Evolutionary conservation across 2,329 filamentous ascomycete genomes (phyloP), one percentile per base, ranked within the genome.

Genomic region (Aotearoamyces nothofagi): DNA sequence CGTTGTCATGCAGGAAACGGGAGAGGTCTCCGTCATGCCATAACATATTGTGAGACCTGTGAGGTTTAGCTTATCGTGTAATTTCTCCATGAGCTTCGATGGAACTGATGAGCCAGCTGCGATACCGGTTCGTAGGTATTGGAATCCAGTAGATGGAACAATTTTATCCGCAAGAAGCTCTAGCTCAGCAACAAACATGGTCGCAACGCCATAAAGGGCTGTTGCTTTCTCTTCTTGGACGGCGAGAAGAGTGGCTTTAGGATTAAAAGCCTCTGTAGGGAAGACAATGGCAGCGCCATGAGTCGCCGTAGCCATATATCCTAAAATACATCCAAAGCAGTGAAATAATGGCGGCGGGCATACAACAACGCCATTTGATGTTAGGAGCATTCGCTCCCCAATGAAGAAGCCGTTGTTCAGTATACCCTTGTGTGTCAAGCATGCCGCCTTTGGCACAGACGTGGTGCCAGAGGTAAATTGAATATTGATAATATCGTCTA

Each of bases 391-490:
- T 24, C 86, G 68, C 42, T 76, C 59, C 0, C 80, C 90, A 40
- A 96, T 92, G 31, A 84, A 70, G 15, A 67, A 63, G 17, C 86
- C 90, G 48, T 96, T 96, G 55, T 96, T 98, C 36, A 98, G 63
- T 38, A 96, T 87, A n/a, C 68, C 76, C 3, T 64, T 66, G 55
- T 96, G 87, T 1, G 70, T 76, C 17, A 98, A 66, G 58, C 84
- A 92, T 2, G 87, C 87, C 0, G 90, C 90, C 56, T 96, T 96
- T 13, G 86, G 87, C 45, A 69, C 63, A 1, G 80, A 81, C 0
- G 90, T 96, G 0, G 90, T 96, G n/a, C 87, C 90, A 0, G 78
- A 87, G 0, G 90, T 98, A 57, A 96, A 96, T 52, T 96, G 87
- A 39, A 96, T 93, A 49, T 94, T 96, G 40, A 92, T 76, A 3